A percentile compares a stretch with the other conserved stretches of the same genome.
Evolutionary conservation across 768 basidiomycete genomes (phyloP).

Genomic region (Zangia roseola): DNA sequence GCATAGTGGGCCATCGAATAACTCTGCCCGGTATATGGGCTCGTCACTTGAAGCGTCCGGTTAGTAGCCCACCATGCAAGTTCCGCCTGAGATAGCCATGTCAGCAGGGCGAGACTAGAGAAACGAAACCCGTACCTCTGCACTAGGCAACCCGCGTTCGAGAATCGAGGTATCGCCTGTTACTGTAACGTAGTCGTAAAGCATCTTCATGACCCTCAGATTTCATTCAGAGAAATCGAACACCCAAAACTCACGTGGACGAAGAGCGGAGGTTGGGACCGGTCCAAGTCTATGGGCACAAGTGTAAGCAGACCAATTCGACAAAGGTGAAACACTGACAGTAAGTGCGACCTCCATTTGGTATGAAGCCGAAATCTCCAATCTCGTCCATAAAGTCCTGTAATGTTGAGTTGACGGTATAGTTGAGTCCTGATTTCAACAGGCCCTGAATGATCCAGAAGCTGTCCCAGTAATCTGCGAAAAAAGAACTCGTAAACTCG

Average conservation of each 20-base stretch:
- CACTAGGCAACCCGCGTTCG: slow-evolving; percentile 75
- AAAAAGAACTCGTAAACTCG: neutral
- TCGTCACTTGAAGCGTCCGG: slow-evolving; percentile 63
- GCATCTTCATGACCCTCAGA: slow-evolving; percentile 55
- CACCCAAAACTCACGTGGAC: slow-evolving; percentile 51
- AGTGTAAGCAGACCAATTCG: neutral
- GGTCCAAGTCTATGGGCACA: slow-evolving; percentile 60
- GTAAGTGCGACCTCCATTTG: slow-evolving; percentile 92
- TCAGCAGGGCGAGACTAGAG: neutral
- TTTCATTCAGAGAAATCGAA: neutral
- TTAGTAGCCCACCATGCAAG: slow-evolving; percentile 81
- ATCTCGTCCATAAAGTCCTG: slow-evolving; percentile 97
- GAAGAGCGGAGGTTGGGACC: slow-evolving; percentile 93
- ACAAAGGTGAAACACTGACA: slow-evolving; percentile 41
- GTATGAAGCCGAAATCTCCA: slow-evolving; percentile 82
- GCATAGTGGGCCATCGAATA: slow-evolving; percentile 69
- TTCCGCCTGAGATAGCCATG: slow-evolving; percentile 51
- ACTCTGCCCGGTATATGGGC: slow-evolving; percentile 67
- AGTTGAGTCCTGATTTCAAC: slow-evolving; percentile 73
- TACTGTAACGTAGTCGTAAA: slow-evolving; percentile 74
- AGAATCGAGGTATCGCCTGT: slow-evolving; percentile 78
- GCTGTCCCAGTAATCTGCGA: slow-evolving; percentile 59
- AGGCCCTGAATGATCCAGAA: slow-evolving; percentile 90
- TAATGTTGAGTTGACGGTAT: slow-evolving; percentile 71
- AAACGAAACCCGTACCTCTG: slow-evolving; percentile 52